phyloP scores from a whole-genome alignment of 2,329 filamentous ascomycete genomes.

The Ophioceras dolichostomum region DNA sequence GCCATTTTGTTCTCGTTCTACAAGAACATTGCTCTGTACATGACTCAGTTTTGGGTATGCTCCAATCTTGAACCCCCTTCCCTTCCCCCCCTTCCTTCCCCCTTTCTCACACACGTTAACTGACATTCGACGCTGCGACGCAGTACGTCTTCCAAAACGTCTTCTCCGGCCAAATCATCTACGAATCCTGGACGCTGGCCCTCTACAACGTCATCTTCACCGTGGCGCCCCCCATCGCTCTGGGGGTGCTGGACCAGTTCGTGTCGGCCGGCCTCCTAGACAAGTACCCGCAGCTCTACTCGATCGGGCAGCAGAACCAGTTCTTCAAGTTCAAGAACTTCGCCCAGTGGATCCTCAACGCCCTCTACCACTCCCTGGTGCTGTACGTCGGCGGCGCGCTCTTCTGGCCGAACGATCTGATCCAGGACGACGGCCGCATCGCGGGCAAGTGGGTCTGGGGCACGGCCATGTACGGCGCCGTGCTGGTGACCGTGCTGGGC shows the following conservation, averaged over 20 bases:
- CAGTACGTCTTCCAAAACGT: slow-evolving; percentile 96
- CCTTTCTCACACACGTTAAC: background rate
- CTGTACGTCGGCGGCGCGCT: slow-evolving; percentile 78
- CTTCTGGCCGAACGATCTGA: slow-evolving; percentile 72
- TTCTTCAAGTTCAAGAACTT: slow-evolving; percentile 95
- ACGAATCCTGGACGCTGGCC: slow-evolving; percentile 98
- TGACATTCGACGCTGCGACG: background rate
- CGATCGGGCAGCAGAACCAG: slow-evolving; percentile 79
- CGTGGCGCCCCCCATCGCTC: slow-evolving; percentile 79
- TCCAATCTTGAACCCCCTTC: background rate
- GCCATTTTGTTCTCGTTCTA: slow-evolving; percentile 98
- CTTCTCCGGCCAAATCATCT: slow-evolving; percentile 95
- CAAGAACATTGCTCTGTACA: slow-evolving; percentile 97
- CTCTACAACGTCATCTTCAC: slow-evolving; percentile 99
- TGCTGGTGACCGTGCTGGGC: slow-evolving; percentile 83
- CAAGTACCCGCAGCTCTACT: slow-evolving; percentile 91
- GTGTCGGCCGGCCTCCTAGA: slow-evolving; percentile 89
- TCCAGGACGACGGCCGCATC: slow-evolving; percentile 64
- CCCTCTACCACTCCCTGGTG: slow-evolving; percentile 88
- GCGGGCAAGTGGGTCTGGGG: slow-evolving; percentile 98
- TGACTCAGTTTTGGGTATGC: slow-evolving; percentile 98
- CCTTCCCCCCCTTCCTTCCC: background rate
- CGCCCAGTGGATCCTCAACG: slow-evolving; percentile 83
- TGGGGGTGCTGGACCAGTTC: slow-evolving; percentile 96
- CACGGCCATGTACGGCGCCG: slow-evolving; percentile 83